phyloP scores from a whole-genome alignment of 305 asterid genomes.

The Fraxinus dipetala region DNA sequence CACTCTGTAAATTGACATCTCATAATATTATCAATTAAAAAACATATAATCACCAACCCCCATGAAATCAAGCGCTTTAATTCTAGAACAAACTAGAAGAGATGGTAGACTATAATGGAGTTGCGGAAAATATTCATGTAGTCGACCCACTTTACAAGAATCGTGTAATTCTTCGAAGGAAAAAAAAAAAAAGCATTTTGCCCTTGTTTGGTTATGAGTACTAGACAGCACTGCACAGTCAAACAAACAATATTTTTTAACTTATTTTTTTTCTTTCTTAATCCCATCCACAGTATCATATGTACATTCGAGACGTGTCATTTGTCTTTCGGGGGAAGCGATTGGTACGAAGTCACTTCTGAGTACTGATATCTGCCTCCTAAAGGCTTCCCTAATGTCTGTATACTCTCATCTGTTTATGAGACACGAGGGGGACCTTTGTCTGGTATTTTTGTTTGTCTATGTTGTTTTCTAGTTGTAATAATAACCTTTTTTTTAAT shows the following conservation, averaged over 20 bases:
- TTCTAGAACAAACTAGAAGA: background rate
- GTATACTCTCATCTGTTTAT: conserved; percentile 27
- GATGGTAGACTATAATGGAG: background rate
- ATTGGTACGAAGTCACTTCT: conserved; percentile 41
- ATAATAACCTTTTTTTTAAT: conserved; percentile 31
- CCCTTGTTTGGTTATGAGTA: background rate
- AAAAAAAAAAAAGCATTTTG: too few relatives aligned
- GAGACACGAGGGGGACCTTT: conserved; percentile 64
- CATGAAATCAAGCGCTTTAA: background rate
- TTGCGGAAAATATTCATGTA: background rate
- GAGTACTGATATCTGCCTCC: conserved; percentile 38
- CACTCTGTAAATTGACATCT: background rate
- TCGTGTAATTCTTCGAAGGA: background rate
- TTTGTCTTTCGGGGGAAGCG: conserved; percentile 24
- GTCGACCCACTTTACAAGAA: background rate
- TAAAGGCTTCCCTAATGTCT: conserved; percentile 40
- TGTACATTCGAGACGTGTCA: background rate
- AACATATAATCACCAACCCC: background rate
- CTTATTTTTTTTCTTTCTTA: background rate
- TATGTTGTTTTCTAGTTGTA: conserved; percentile 35
- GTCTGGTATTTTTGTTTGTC: conserved; percentile 62
- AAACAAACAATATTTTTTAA: background rate
- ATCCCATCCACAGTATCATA: background rate
- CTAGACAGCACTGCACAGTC: background rate
- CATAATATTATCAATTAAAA: background rate